Evolutionary conservation across 1,284 basidiomycete species (phyloP).

Genomic region (Boletus sp.): DNA sequence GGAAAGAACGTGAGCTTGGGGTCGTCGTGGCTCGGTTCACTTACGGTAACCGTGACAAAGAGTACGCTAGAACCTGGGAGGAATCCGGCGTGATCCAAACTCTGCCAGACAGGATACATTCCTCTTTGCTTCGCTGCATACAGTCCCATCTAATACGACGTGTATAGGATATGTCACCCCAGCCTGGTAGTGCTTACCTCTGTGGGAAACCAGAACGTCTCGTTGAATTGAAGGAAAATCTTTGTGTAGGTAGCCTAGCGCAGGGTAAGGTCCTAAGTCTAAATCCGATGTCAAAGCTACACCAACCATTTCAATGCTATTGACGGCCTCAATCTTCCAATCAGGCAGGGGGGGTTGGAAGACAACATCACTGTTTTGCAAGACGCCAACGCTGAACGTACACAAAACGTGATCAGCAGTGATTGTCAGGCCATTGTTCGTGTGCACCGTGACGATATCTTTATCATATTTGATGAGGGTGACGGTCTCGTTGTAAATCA

Average conservation of each 20-base stretch:
- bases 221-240: slow-evolving; percentile 12
- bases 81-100: slow-evolving; percentile 1
- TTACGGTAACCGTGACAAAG: slow-evolving; percentile 10
- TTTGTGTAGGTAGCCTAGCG: slow-evolving; percentile 6
- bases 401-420: slow-evolving; percentile 12
- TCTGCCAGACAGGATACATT: slow-evolving; percentile 6
- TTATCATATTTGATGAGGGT: slow-evolving; percentile 2
- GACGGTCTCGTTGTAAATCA: slow-evolving; percentile 10
- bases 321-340: slow-evolving; percentile 8
- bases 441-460: slow-evolving; percentile 7
- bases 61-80: slow-evolving; percentile 4
- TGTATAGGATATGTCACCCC: not conserved
- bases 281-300: too few species aligned
- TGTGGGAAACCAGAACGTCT: slow-evolving; percentile 8
- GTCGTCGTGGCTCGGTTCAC: not conserved
- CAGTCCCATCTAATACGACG: not conserved
- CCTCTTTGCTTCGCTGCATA: slow-evolving; percentile 6
- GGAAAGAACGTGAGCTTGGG: not conserved
- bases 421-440: slow-evolving; percentile 1
- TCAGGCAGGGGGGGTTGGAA: slow-evolving; percentile 7
- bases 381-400: slow-evolving; percentile 8
- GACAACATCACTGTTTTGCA: slow-evolving; percentile 6
- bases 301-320: slow-evolving; percentile 7
- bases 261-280: not conserved
- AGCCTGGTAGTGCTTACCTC: not conserved